These are phyloP conservation scores for Calendula officinalis DNA, from an alignment of 129 eudicot genomes.

Conservation along the genomic window DNA sequence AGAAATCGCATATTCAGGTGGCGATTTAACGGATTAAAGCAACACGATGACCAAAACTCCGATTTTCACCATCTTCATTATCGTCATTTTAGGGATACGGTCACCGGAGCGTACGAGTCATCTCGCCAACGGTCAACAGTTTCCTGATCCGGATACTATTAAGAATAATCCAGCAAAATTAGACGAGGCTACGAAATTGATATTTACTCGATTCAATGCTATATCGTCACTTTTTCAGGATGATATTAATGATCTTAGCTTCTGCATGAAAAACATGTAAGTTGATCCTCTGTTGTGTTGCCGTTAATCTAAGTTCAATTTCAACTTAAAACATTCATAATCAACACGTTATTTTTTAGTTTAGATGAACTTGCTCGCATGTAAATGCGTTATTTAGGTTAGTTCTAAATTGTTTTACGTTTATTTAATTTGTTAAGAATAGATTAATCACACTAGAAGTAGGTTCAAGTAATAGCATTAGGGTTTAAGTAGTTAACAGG, in stretches of 20 bases:
- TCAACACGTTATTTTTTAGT: constrained; percentile 2
- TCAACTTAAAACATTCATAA: neutral
- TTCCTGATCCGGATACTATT: constrained; percentile 22
- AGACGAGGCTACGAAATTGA: constrained; percentile 36
- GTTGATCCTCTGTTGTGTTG: neutral
- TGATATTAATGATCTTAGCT: constrained; percentile 37
- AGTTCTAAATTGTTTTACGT: neutral
- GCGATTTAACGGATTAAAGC: constrained; percentile 19
- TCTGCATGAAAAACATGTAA: constrained; percentile 63
- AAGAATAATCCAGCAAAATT: constrained; percentile 29
- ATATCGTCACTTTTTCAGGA: constrained; percentile 31
- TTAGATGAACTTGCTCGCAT: neutral
- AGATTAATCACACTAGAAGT: no score
- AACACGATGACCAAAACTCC: constrained; percentile 19
- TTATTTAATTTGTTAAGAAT: neutral
- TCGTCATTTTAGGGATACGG: constrained; percentile 18
- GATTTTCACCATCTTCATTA: neutral
- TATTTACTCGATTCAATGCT: constrained; percentile 38
- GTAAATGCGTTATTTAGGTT: neutral
- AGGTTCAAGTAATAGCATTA: neutral
- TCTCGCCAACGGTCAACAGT: constrained; percentile 30
- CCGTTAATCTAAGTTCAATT: neutral
- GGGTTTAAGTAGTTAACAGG: neutral
- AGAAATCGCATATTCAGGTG: constrained; percentile 19
- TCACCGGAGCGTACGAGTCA: neutral